A percentile compares a stretch with the other conserved stretches of the same genome.
Conservation (phyloP, 2,329 filamentous ascomycete species). For the Alternaria infectoria region DNA sequence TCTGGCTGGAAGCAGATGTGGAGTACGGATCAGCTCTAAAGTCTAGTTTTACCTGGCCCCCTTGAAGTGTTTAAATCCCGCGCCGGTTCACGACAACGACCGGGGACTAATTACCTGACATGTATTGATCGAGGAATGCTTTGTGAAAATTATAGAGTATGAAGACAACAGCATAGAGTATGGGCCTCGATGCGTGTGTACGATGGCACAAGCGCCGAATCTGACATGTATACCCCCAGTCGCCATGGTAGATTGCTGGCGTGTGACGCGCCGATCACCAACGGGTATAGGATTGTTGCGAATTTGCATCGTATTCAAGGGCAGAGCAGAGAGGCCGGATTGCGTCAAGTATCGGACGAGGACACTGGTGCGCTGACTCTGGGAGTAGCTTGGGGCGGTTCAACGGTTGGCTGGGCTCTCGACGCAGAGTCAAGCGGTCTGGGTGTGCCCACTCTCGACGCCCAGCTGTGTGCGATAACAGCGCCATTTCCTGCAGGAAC, state of each 20-base stretch:
- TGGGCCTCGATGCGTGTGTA: not conserved
- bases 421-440: slow-evolving; percentile 25
- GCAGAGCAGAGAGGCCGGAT: not conserved
- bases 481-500: slow-evolving; percentile 23
- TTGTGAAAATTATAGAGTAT: not conserved
- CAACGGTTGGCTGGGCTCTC: slow-evolving; percentile 15
- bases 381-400: slow-evolving; percentile 15
- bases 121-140: not conserved
- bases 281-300: not conserved
- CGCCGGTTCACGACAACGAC: not conserved
- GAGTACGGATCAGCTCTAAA: not conserved
- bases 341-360: not conserved
- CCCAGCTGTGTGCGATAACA: slow-evolving; percentile 5
- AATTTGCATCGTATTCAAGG: not conserved
- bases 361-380: slow-evolving; percentile 1
- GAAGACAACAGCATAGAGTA: not conserved
- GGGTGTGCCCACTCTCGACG: slow-evolving; percentile 19
- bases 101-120: not conserved
- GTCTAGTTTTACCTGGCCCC: not conserved
- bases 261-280: slow-evolving; percentile 3
- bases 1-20: not conserved
- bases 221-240: not conserved
- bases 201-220: not conserved
- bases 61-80: not conserved
- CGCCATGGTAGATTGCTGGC: slow-evolving; percentile 3